A percentile compares a stretch with the other conserved stretches of the same genome.
Conservation (phyloP, 495 filamentous ascomycete species). For the Tuber melanosporum region DNA sequence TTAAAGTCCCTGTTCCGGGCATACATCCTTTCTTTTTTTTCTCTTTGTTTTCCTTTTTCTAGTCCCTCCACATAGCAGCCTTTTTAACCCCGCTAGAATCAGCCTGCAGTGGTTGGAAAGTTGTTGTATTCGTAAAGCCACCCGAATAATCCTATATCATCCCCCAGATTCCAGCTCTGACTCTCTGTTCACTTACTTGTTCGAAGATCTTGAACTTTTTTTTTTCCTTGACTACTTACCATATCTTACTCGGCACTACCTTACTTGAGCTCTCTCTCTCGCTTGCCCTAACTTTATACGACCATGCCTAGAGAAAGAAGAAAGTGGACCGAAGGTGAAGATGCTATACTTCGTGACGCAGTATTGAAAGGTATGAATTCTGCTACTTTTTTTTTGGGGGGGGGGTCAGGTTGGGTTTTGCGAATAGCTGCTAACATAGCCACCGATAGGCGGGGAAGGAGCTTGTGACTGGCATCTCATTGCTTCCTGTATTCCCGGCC, state of each 20-base stretch:
- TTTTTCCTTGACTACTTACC: background rate
- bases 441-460: slow-evolving; percentile 27
- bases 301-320: slow-evolving; percentile 38
- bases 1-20: slow-evolving; percentile 1
- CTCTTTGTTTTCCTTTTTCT: slow-evolving; percentile 4
- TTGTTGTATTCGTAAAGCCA: background rate
- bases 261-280: background rate
- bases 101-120: background rate
- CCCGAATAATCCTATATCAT: background rate
- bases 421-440: slow-evolving; percentile 10
- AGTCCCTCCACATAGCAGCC: background rate
- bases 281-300: slow-evolving; percentile 3
- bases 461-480: slow-evolving; percentile 43
- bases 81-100: background rate
- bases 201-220: background rate
- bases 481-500: slow-evolving; percentile 43
- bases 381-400: slow-evolving; percentile 2
- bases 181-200: background rate
- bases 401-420: background rate
- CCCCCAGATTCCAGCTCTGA: background rate
- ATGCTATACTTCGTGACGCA: slow-evolving; percentile 40
- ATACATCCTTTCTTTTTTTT: background rate
- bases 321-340: slow-evolving; percentile 42
- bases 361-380: slow-evolving; percentile 39
- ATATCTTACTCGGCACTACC: background rate